These are phyloP conservation scores for Aureobasidium sp. DNA, from an alignment of 2,329 filamentous ascomycete genomes.

Conservation along the genomic window DNA sequence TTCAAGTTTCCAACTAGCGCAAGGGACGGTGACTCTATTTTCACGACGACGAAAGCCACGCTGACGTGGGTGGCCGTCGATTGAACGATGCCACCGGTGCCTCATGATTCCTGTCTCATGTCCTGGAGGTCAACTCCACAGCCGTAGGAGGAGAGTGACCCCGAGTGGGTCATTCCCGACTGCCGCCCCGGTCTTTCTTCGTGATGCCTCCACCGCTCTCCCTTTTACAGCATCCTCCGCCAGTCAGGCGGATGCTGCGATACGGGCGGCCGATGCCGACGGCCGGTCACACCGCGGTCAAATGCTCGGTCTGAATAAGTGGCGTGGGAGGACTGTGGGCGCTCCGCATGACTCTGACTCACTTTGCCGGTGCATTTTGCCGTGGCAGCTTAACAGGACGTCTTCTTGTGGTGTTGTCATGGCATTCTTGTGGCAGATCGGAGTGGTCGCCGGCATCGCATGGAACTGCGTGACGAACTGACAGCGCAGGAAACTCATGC, in stretches of 20 bases:
- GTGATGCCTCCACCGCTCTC: not conserved
- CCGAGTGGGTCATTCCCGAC: not conserved
- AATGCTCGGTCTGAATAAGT: slow-evolving; percentile 7
- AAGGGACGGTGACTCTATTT: not conserved
- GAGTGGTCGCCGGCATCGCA: not conserved
- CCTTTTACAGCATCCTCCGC: not conserved
- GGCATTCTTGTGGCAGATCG: not conserved
- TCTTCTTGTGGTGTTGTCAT: not conserved
- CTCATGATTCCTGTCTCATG: not conserved
- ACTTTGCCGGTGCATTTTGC: slow-evolving; percentile 9
- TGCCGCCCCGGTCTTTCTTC: not conserved
- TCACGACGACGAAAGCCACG: not conserved
- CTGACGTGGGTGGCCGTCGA: slow-evolving; percentile 7
- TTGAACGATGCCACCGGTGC: not conserved
- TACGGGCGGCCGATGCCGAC: not conserved
- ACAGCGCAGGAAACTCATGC: not conserved
- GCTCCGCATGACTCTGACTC: slow-evolving; percentile 9
- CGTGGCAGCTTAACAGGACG: not conserved
- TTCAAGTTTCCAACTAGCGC: not conserved
- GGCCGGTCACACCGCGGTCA: not conserved
- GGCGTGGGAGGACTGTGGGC: not conserved
- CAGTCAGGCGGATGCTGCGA: not conserved
- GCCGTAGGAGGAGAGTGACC: not conserved
- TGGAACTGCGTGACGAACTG: not conserved
- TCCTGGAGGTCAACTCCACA: not conserved